phyloP scores from a whole-genome alignment of 352 stramenopile species.

The Halophytophthora polymorphica region DNA sequence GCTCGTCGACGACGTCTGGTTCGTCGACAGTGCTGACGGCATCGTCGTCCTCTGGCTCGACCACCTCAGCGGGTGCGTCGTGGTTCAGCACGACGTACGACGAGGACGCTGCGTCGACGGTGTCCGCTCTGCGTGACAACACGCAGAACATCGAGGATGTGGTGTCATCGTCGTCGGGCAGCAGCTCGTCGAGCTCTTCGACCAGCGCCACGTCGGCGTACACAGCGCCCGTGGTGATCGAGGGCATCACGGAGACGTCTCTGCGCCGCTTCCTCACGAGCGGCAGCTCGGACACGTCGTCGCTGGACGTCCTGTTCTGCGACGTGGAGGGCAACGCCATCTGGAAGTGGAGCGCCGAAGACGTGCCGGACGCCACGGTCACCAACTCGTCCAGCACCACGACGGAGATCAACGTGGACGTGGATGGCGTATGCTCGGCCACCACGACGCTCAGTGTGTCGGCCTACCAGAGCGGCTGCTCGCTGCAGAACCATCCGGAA shows the following conservation, averaged over 20 bases:
- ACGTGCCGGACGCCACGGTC: conserved; percentile 28
- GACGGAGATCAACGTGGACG: conserved; percentile 33
- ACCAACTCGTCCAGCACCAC: conserved; percentile 33
- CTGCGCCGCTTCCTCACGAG: conserved; percentile 37
- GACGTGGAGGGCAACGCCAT: conserved; percentile 71
- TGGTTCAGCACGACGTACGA: conserved; percentile 59
- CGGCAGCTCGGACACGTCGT: conserved; percentile 22
- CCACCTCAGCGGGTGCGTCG: conserved; percentile 32
- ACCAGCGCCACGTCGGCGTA: conserved; percentile 24
- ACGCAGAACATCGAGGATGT: conserved; percentile 50
- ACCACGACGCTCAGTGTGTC: conserved; percentile 50
- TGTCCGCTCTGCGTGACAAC: conserved; percentile 50
- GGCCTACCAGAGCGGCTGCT: conserved; percentile 66
- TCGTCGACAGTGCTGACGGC: conserved; percentile 15
- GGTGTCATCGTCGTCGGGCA: conserved; percentile 46
- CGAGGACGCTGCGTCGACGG: conserved; percentile 34
- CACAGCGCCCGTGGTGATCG: conserved; percentile 49
- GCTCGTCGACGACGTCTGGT: background rate
- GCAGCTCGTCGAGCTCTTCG: conserved; percentile 16
- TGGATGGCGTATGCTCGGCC: conserved; percentile 31
- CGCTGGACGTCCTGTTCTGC: conserved; percentile 65
- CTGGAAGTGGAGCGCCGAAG: conserved; percentile 64
- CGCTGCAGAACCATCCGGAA: conserved; percentile 59
- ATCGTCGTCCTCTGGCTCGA: conserved; percentile 21
- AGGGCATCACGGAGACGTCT: conserved; percentile 26